Percentiles rank a stretch among this genome's conserved stretches.
Conservation (phyloP, 2,329 filamentous ascomycete genomes). For the Aspergillus sp. region DNA sequence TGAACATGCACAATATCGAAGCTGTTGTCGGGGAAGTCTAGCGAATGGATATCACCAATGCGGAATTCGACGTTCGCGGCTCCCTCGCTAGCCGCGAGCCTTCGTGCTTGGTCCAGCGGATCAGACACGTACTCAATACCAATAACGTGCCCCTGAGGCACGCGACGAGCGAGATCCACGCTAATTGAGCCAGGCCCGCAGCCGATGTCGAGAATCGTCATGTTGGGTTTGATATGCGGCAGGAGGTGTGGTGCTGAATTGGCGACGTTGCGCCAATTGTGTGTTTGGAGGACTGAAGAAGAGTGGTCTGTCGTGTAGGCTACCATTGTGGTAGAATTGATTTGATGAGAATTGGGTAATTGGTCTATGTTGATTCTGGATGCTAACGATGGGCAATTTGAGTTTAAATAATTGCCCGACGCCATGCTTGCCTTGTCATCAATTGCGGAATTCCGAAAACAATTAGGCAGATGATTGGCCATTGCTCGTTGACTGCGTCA, state of each 20-base stretch:
- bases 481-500: too few relatives aligned
- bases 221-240: slow-evolving; percentile 27
- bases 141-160: slow-evolving; percentile 31
- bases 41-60: slow-evolving; percentile 36
- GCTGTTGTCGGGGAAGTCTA: slow-evolving; percentile 35
- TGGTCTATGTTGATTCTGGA: not conserved
- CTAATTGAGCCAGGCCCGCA: slow-evolving; percentile 43
- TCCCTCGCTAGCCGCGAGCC: slow-evolving; percentile 20
- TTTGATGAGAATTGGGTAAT: not conserved
- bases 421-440: not conserved
- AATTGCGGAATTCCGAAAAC: not conserved
- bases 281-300: slow-evolving; percentile 28
- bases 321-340: slow-evolving; percentile 5
- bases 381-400: not conserved
- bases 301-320: slow-evolving; percentile 37
- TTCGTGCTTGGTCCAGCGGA: slow-evolving; percentile 28
- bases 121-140: slow-evolving; percentile 30
- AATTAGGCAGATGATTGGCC: not conserved
- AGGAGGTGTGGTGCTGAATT: slow-evolving; percentile 37
- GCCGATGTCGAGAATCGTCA: slow-evolving; percentile 39
- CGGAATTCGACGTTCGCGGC: slow-evolving; percentile 31
- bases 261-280: slow-evolving; percentile 28
- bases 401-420: not conserved
- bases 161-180: slow-evolving; percentile 31
- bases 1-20: slow-evolving; percentile 57